These are phyloP conservation scores for Dissophora globulifera DNA, from an alignment of 192 early-diverging fungal genomes.

Conservation along the genomic window DNA sequence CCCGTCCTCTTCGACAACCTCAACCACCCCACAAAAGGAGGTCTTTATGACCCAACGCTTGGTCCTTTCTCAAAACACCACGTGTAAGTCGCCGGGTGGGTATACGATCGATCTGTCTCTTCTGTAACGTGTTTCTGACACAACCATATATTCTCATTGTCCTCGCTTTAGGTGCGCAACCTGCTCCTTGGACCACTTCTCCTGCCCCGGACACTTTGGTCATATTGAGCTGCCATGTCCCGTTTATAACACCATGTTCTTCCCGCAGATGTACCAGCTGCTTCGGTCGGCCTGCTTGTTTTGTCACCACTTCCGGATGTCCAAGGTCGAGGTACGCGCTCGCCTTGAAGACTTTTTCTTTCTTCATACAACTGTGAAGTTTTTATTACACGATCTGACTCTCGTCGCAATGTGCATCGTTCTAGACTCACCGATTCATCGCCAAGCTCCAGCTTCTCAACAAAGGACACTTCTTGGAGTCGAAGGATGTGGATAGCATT, in stretches of 20 bases:
- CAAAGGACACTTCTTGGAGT: slow-evolving; percentile 87
- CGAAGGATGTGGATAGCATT: slow-evolving; percentile 79
- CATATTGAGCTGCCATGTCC: slow-evolving; percentile 97
- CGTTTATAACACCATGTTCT: slow-evolving; percentile 96
- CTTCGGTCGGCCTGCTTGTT: slow-evolving; percentile 89
- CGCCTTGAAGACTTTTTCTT: too few relatives aligned
- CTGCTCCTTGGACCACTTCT: slow-evolving; percentile 92
- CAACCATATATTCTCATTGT: slow-evolving; percentile 29
- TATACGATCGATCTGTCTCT: slow-evolving; percentile 73
- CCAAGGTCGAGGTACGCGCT: slow-evolving; percentile 61
- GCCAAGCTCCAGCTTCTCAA: slow-evolving; percentile 89
- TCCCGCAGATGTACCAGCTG: slow-evolving; percentile 88
- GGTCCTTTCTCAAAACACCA: slow-evolving; percentile 89
- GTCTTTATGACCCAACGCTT: slow-evolving; percentile 93
- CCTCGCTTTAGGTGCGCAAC: slow-evolving; percentile 85
- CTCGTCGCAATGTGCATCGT: neutral
- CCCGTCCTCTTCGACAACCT: slow-evolving; percentile 88
- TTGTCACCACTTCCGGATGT: slow-evolving; percentile 86
- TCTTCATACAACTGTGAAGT: too few relatives aligned
- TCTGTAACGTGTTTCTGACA: slow-evolving; percentile 63
- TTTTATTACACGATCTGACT: neutral
- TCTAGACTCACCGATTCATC: slow-evolving; percentile 66
- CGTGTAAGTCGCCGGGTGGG: slow-evolving; percentile 66
- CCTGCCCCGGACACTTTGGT: slow-evolving; percentile 98
- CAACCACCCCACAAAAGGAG: slow-evolving; percentile 89